Evolutionary conservation across 805 yeast species (phyloP), one percentile per base, ranked within the genome.

Genomic region (Nakazawaea wyomingensis): DNA sequence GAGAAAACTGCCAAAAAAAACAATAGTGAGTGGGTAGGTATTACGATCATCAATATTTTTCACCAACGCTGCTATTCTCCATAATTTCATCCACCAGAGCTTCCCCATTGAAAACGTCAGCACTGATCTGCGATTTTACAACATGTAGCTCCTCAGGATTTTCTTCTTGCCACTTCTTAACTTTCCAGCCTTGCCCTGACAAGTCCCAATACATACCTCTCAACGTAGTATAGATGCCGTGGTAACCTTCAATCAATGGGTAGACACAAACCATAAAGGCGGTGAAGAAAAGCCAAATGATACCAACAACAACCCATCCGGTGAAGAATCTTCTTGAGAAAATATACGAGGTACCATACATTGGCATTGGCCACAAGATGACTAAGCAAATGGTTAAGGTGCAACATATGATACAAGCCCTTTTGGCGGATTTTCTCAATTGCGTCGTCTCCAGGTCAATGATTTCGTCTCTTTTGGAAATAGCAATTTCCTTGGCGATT

Each of bases 301-400:
- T 77, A 46, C 82, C 79, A 24, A 88, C 95, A 29, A 72, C 78
- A 38, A 89, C 75, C 96, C 96, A 89, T 35, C 96, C 96, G 5
- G 93, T 85, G 62, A 88, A 89, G 65, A 86, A 86, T 44, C 60
- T 62, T 60, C 76, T 80, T 41, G 86, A 77, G 63, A 88, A 89
- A 32, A 88, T 69, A 56, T 88, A 88, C 3, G 75, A 72, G 4
- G 82, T 57, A 26, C 96, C 96, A 60, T 82, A 88, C 93, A 89
- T 82, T 50, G 96, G 96, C 88, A 88, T 85, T 54, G 96, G 96
- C 93, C 95, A 87, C 24, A 88, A 55, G 20, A 89, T 72, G 26
- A 88, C 64, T 39, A 88, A 65, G 37, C 82, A 69, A 7, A 86
- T 51, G 5, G 87, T 78, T 51, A 86, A 69, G 34, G 74, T 64